Conservation (phyloP, 768 basidiomycete genomes). For the Pleurotus tuoliensis region DNA sequence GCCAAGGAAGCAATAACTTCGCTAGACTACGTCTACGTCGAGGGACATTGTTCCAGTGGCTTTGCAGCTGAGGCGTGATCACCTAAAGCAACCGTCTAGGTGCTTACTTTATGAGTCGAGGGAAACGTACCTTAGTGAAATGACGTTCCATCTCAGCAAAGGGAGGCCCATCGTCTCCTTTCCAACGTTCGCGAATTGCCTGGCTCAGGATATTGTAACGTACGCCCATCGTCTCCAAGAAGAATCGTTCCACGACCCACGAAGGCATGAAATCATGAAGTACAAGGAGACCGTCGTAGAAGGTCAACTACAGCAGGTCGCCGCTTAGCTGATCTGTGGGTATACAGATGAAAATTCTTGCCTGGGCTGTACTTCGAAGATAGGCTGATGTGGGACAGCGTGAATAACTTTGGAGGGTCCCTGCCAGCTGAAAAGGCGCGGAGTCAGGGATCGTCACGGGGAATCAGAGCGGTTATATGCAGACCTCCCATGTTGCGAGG, state of each 20-base stretch:
- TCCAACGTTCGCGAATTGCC: slow-evolving; percentile 36
- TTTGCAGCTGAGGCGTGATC: slow-evolving; percentile 53
- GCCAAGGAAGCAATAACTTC: slow-evolving; percentile 65
- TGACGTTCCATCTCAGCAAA: slow-evolving; percentile 37
- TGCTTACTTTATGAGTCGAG: too few relatives aligned
- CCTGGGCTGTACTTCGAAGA: slow-evolving; percentile 63
- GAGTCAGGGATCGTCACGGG: neutral
- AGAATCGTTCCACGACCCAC: slow-evolving; percentile 63
- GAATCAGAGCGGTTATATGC: neutral
- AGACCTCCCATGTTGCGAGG: slow-evolving; percentile 63
- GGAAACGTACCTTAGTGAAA: slow-evolving; percentile 34
- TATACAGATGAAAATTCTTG: slow-evolving; percentile 19
- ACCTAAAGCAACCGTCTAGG: slow-evolving; percentile 33
- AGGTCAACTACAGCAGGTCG: slow-evolving; percentile 39
- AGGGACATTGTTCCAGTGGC: slow-evolving; percentile 65
- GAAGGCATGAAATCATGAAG: slow-evolving; percentile 44
- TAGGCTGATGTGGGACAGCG: slow-evolving; percentile 43
- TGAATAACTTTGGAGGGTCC: neutral
- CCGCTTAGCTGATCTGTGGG: slow-evolving; percentile 1
- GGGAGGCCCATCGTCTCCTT: slow-evolving; percentile 28
- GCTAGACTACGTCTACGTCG: slow-evolving; percentile 62
- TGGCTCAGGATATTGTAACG: slow-evolving; percentile 42
- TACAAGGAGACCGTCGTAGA: slow-evolving; percentile 54
- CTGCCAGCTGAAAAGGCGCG: neutral
- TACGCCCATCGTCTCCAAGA: slow-evolving; percentile 58